These are phyloP conservation scores for Achaetomiella virescens DNA, from an alignment of 495 filamentous ascomycete genomes.

Conservation along the genomic window DNA sequence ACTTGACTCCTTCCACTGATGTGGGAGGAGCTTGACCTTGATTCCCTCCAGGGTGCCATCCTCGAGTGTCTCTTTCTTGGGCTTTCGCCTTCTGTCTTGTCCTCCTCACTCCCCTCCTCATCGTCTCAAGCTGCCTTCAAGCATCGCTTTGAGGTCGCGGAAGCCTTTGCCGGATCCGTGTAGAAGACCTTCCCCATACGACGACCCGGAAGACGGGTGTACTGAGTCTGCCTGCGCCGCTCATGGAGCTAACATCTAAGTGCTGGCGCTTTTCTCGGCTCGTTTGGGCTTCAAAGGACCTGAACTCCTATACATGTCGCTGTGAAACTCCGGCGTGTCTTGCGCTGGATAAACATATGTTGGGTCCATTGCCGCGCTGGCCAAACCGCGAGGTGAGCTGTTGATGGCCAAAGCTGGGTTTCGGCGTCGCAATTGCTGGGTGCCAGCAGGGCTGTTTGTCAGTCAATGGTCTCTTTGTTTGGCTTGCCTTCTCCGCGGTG, in stretches of 20 bases:
- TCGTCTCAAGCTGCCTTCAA: conserved; percentile 85
- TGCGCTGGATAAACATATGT: conserved; percentile 42
- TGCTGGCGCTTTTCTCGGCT: conserved; percentile 29
- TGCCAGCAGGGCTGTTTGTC: conserved; percentile 22
- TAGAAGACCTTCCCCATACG: conserved; percentile 53
- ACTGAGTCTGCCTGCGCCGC: conserved; percentile 25
- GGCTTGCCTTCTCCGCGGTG: conserved; percentile 10
- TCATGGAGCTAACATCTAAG: conserved; percentile 36
- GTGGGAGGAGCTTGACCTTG: conserved; percentile 78
- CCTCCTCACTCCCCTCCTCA: conserved; percentile 43
- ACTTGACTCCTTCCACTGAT: conserved; percentile 89
- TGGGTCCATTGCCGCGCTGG: conserved; percentile 19
- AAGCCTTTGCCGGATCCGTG: conserved; percentile 70
- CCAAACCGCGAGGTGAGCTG: conserved; percentile 19
- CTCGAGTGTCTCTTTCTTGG: conserved; percentile 21
- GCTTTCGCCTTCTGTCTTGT: conserved; percentile 12
- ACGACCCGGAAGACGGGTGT: conserved; percentile 29
- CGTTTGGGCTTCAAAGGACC: conserved; percentile 36
- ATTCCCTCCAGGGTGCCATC: conserved; percentile 57
- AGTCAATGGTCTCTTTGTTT: conserved; percentile 20
- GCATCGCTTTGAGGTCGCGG: conserved; percentile 80
- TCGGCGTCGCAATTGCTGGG: conserved; percentile 19
- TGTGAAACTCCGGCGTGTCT: conserved; percentile 43
- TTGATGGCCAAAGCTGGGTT: conserved; percentile 29
- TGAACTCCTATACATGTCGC: conserved; percentile 32